Evolutionary conservation across 116 monocot genomes (phyloP).

Genomic region (Phalaenopsis hybrid): DNA sequence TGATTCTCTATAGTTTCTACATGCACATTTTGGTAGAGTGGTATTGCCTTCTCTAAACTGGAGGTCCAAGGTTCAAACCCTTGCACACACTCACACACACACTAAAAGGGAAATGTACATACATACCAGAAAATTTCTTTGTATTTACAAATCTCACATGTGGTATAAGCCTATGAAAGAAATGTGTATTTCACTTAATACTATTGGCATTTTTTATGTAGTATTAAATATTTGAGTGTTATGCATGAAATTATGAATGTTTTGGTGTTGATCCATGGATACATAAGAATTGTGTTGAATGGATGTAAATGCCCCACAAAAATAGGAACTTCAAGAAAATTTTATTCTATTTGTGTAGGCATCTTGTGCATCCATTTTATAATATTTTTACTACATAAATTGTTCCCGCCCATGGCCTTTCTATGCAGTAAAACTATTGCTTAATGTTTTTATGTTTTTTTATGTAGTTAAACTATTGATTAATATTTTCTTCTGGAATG

Average conservation of each 20-base stretch:
- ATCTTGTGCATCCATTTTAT: not conserved
- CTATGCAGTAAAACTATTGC: conserved; percentile 5
- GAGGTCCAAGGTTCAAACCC: not conserved
- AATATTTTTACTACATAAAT: not conserved
- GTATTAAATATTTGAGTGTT: too few species aligned
- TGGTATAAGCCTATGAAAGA: too few species aligned
- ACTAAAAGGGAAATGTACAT: too few species aligned
- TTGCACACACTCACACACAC: too few species aligned
- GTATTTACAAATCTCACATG: too few species aligned
- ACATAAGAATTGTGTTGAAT: too few species aligned
- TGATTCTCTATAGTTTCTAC: not conserved
- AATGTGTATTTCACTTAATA: too few species aligned
- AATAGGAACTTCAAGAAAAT: not conserved
- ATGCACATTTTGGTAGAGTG: not conserved
- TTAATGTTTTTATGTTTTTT: not conserved
- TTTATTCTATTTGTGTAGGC: not conserved
- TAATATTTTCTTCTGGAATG: not conserved
- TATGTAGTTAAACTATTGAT: conserved; percentile 1
- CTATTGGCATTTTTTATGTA: too few species aligned
- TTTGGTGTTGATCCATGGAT: too few species aligned
- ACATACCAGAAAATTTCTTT: too few species aligned
- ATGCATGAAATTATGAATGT: too few species aligned
- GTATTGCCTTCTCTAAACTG: not conserved
- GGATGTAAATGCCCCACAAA: too few species aligned
- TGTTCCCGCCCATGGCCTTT: not conserved